Evolutionary conservation across 306 rosid genomes (phyloP).

Genomic region (Quercus alba): DNA sequence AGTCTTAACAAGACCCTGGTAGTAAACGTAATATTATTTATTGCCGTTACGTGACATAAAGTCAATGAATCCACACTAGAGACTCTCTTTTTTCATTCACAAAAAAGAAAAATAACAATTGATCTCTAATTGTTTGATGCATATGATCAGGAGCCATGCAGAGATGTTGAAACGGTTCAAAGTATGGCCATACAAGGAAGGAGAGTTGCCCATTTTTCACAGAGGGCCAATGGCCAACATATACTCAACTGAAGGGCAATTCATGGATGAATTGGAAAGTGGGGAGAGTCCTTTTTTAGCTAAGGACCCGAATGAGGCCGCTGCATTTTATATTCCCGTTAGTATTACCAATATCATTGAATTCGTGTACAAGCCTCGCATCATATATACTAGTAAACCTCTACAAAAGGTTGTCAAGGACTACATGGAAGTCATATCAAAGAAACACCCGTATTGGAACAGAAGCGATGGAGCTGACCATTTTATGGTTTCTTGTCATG

Average conservation of each 20-base stretch:
- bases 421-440: constrained; percentile 8
- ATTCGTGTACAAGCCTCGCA: constrained; percentile 23
- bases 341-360: constrained; percentile 12
- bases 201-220: constrained; percentile 30
- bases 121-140: neutral
- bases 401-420: constrained; percentile 27
- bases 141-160: neutral
- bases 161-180: constrained; percentile 27
- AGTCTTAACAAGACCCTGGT: accelerated
- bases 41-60: accelerated
- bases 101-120: too few relatives aligned
- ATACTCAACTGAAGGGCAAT: constrained; percentile 27
- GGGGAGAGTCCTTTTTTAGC: constrained; percentile 17
- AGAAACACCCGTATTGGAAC: constrained; percentile 21
- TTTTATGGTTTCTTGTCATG: constrained; percentile 31
- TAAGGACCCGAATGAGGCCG: constrained; percentile 9
- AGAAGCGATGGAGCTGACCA: constrained; percentile 20
- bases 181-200: constrained; percentile 33
- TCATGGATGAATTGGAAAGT: constrained; percentile 17
- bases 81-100: too few relatives aligned
- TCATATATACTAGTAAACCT: constrained; percentile 16
- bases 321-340: constrained; percentile 4
- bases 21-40: accelerated
- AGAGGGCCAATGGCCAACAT: constrained; percentile 22
- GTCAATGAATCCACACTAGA: accelerated